phyloP scores from a whole-genome alignment of 1,139 yeast species.

The Geotrichum fermentans region DNA sequence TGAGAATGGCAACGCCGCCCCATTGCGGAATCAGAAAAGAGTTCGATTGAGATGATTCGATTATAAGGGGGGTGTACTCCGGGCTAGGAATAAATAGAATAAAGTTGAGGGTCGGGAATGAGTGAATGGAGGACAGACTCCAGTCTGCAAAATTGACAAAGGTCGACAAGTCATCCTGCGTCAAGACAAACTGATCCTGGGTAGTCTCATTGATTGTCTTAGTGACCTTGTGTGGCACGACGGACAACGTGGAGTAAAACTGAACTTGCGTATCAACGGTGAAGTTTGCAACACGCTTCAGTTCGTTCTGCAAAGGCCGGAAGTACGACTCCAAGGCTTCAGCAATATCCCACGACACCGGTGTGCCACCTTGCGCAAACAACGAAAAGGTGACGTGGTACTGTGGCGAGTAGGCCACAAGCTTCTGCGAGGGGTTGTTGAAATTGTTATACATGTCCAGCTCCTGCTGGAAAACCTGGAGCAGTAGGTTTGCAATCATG shows the following conservation, averaged over 20 bases:
- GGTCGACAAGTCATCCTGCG: slow-evolving; percentile 50
- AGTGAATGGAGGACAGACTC: slow-evolving; percentile 48
- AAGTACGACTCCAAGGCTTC: slow-evolving; percentile 44
- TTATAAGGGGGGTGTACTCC: slow-evolving; percentile 42
- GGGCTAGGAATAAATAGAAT: slow-evolving; percentile 58
- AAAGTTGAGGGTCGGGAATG: slow-evolving; percentile 64
- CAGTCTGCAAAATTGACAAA: slow-evolving; percentile 74
- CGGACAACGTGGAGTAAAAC: slow-evolving; percentile 51
- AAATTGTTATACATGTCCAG: slow-evolving; percentile 33
- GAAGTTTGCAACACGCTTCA: slow-evolving; percentile 56
- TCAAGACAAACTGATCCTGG: slow-evolving; percentile 26
- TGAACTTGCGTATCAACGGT: slow-evolving; percentile 76
- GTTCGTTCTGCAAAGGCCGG: slow-evolving; percentile 43
- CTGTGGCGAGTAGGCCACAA: slow-evolving; percentile 51
- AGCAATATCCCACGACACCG: slow-evolving; percentile 56
- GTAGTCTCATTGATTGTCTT: slow-evolving; percentile 24
- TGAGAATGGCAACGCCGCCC: slow-evolving; percentile 52
- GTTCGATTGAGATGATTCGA: slow-evolving; percentile 49
- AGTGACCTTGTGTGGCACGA: slow-evolving; percentile 29
- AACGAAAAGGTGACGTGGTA: slow-evolving; percentile 66
- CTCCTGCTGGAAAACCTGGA: slow-evolving; percentile 52
- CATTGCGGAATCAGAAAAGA: slow-evolving; percentile 85
- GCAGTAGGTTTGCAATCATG: slow-evolving; percentile 52
- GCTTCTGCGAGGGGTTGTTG: slow-evolving; percentile 10
- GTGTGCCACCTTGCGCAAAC: slow-evolving; percentile 51